phyloP scores from a whole-genome alignment of 306 rosid species.

The Macrotyloma uniflorum region DNA sequence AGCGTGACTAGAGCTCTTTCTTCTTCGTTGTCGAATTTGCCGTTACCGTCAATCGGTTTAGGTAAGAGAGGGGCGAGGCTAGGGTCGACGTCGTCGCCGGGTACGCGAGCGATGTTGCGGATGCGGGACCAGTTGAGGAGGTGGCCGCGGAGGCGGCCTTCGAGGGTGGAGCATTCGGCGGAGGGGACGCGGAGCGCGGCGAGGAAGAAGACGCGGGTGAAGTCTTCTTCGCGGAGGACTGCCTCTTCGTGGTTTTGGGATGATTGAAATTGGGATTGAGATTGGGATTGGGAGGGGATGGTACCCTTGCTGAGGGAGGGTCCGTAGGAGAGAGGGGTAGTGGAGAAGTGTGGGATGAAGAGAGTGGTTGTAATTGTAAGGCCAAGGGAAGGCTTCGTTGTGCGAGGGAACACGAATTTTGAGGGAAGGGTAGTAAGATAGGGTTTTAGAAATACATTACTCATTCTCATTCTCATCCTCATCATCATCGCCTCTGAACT shows the following conservation, averaged over 20 bases:
- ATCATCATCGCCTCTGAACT: neutral
- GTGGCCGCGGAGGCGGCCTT: slow-evolving; percentile 84
- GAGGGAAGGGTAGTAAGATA: slow-evolving; percentile 20
- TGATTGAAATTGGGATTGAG: slow-evolving; percentile 34
- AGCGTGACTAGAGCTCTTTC: slow-evolving; percentile 46
- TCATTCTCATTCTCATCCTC: neutral
- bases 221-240: slow-evolving; percentile 50
- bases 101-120: slow-evolving; percentile 84
- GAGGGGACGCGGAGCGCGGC: slow-evolving; percentile 88
- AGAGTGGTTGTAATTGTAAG: neutral
- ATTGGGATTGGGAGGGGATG: slow-evolving; percentile 39
- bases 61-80: slow-evolving; percentile 45
- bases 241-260: slow-evolving; percentile 12
- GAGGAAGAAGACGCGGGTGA: slow-evolving; percentile 66
- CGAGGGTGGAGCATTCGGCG: slow-evolving; percentile 69
- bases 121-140: slow-evolving; percentile 95
- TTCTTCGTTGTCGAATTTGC: neutral
- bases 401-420: slow-evolving; percentile 2
- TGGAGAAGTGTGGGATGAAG: slow-evolving; percentile 37
- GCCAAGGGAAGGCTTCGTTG: neutral
- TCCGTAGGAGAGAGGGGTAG: slow-evolving; percentile 54
- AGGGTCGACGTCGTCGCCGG: slow-evolving; percentile 77
- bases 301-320: slow-evolving; percentile 77
- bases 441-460: slow-evolving; percentile 17
- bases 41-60: neutral